A percentile compares a stretch with the other conserved stretches of the same genome.
These are phyloP conservation scores for Daldinia bambusicola DNA, from an alignment of 495 filamentous ascomycete genomes.

Conservation along the genomic window DNA sequence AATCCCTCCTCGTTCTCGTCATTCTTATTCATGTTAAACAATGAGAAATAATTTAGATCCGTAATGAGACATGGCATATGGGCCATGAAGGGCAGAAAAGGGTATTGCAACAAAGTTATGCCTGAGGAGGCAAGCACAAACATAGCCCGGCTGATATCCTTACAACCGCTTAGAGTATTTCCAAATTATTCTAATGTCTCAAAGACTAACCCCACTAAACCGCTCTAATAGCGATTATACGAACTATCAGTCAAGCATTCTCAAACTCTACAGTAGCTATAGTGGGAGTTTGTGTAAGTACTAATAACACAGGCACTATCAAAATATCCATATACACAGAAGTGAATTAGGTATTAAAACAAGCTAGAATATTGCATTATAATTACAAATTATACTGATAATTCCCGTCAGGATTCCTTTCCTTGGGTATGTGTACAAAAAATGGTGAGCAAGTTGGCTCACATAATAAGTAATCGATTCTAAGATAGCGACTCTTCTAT, in stretches of 20 bases:
- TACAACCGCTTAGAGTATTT: neutral
- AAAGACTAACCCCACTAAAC: too few species aligned
- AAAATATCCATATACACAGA: neutral
- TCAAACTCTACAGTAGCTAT: neutral
- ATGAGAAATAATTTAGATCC: too few species aligned
- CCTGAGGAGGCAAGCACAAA: neutral
- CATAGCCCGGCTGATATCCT: neutral
- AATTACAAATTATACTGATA: neutral
- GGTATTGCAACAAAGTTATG: neutral
- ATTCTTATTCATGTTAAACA: too few species aligned
- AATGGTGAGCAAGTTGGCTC: neutral
- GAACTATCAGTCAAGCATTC: neutral
- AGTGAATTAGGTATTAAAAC: neutral
- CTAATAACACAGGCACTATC: neutral
- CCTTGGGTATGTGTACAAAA: conserved; percentile 4
- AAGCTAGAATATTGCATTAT: neutral
- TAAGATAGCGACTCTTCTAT: neutral
- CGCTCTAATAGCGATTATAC: neutral
- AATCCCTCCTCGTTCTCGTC: neutral
- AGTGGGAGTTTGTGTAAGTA: neutral
- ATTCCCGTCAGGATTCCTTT: neutral
- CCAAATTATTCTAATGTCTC: too few species aligned
- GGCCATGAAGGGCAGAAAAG: too few species aligned
- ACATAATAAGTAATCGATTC: neutral
- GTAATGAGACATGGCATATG: too few species aligned